A percentile compares a stretch with the other conserved stretches of the same genome.
Conservation (phyloP, 805 yeast species). For the Yarrowia sp. region DNA sequence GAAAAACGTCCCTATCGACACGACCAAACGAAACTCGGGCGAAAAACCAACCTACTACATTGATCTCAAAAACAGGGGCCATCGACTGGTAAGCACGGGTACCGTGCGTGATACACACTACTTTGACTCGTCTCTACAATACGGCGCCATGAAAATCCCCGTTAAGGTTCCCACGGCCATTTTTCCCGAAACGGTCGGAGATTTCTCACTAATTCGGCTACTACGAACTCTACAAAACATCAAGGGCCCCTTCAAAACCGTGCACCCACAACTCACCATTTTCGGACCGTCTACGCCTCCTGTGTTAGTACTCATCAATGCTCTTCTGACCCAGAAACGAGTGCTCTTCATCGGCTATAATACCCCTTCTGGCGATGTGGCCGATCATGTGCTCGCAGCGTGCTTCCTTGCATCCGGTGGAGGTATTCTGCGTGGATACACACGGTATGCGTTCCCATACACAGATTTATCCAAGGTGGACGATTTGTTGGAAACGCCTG, state of each 20-base stretch:
- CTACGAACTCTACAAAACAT: conserved; percentile 37
- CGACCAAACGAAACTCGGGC: not conserved
- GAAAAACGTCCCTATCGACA: not conserved
- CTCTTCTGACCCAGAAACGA: conserved; percentile 52
- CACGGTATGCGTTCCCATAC: conserved; percentile 53
- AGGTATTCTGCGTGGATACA: conserved; percentile 51
- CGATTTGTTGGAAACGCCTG: conserved; percentile 48
- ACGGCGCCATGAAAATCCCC: conserved; percentile 37
- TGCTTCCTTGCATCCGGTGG: conserved; percentile 51
- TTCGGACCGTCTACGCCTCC: conserved; percentile 58
- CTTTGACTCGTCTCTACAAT: conserved; percentile 36
- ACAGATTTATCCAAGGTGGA: conserved; percentile 56
- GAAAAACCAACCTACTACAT: conserved; percentile 32
- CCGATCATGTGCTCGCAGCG: conserved; percentile 50
- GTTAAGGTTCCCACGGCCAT: conserved; percentile 38
- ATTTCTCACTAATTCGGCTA: conserved; percentile 35
- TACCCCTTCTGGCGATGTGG: conserved; percentile 50
- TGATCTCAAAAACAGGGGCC: conserved; percentile 34
- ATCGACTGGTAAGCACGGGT: conserved; percentile 29
- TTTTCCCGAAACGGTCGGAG: conserved; percentile 38
- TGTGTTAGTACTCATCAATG: conserved; percentile 50
- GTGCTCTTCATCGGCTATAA: conserved; percentile 52
- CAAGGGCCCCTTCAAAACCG: conserved; percentile 33
- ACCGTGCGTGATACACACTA: conserved; percentile 36
- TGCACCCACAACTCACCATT: conserved; percentile 50